Evolutionary conservation across 169 alveolate genomes (phyloP).

Genomic region (Cryptosporidium muris): DNA sequence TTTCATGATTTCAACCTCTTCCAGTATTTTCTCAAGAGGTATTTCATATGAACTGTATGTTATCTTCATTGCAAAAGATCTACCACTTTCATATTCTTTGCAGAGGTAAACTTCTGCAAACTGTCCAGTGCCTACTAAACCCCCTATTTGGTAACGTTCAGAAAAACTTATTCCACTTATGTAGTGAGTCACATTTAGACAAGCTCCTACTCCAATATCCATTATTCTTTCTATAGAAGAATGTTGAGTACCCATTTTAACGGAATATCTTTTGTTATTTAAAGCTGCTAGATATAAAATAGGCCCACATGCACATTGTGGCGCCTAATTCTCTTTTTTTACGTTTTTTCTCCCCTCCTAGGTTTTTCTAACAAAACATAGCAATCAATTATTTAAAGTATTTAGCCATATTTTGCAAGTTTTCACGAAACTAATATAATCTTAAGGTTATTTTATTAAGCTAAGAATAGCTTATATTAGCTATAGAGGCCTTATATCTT

Average conservation of each 20-base stretch:
- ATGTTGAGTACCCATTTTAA: constrained; percentile 32
- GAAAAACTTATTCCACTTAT: constrained; percentile 10
- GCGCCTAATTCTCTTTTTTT: too few species aligned
- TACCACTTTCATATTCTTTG: constrained; percentile 3
- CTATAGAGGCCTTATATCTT: too few species aligned
- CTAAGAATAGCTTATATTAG: too few species aligned
- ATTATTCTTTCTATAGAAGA: constrained; percentile 43
- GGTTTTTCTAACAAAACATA: too few species aligned
- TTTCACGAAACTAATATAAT: too few species aligned
- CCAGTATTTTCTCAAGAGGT: constrained; percentile 25
- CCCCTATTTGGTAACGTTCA: constrained; percentile 34
- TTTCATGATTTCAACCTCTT: constrained; percentile 55
- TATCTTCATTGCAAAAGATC: constrained; percentile 47
- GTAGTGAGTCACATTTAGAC: constrained; percentile 39
- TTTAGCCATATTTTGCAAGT: too few species aligned
- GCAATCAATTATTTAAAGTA: too few species aligned
- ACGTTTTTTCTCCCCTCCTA: too few species aligned
- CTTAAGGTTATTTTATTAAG: too few species aligned
- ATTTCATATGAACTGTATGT: constrained; percentile 46
- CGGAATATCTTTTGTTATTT: not conserved
- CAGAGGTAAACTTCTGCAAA: constrained; percentile 57
- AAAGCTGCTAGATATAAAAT: too few species aligned
- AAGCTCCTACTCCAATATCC: constrained; percentile 29
- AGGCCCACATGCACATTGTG: too few species aligned
- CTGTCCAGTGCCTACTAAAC: constrained; percentile 50